Base-by-base conservation (phyloP, 2,329 filamentous ascomycete species). In the Microcyclosporella mali region DNA sequence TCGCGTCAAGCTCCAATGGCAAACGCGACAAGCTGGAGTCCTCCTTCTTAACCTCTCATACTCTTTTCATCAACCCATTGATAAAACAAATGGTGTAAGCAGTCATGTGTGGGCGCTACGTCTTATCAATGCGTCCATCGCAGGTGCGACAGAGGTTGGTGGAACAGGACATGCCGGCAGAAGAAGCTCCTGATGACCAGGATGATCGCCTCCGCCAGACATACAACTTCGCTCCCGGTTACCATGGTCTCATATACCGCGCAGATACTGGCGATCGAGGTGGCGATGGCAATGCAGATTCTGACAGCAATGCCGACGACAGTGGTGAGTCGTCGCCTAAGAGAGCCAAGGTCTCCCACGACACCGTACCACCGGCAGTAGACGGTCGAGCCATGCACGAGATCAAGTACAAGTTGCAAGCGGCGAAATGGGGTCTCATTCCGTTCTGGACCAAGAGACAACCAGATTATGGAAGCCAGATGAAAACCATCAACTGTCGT, bases 391-490 rank as follows among this genome's bases (percentile, higher is more conserved):
- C 51, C 32, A 60, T 56, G 28, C 56, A 56, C 19, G 62, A 68
- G 45, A 72, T 73, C 8, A 79, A 69, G 53, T 95, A 94, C 69
- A 90, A 85, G 64, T 70, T 98, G 7, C 88, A 95, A 62, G 75
- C 81, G 2, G 97, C 97, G 85, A 90, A 88, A 74, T 98, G 92
- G 92, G 92, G 90, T 0, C 74, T 98, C 6, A 74, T 97, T 11
- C 90, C 92, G 0, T 95, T 84, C 65, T 97, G 90, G 90, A 94
- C 86, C 3, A 94, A 90, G 68, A 76, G 83, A 10, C 81, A 81
- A 40, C 86, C 88, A 0, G 81, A 88, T 58, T 90, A 92, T 57
- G 74, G 77, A 18, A 80, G 81, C 1, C 73, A 88, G 64, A 75
- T 94, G 72, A 87, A 84, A 59, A 95, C 88, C 0, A 97, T 97